A percentile compares a stretch with the other conserved stretches of the same genome.
Conservation (phyloP, 208 protist species). For the Leishmania tarentolae region DNA sequence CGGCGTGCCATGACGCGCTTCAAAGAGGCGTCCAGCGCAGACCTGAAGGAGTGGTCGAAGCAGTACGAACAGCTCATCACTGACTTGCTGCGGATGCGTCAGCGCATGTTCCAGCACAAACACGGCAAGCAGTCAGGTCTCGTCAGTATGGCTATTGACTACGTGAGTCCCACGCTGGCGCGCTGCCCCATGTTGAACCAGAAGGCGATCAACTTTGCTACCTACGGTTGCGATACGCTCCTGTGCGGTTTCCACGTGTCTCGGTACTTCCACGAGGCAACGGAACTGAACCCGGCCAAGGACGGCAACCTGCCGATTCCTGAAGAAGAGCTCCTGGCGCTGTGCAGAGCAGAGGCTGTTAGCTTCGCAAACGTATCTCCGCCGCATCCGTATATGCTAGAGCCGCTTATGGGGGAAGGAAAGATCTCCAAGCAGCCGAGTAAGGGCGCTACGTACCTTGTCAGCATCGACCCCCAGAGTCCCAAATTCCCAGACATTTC, state of each 20-base stretch:
- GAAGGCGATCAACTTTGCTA: constrained; percentile 90
- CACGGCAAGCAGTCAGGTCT: constrained; percentile 62
- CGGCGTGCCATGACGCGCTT: constrained; percentile 72
- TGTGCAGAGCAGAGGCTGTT: constrained; percentile 73
- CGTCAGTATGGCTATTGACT: constrained; percentile 77
- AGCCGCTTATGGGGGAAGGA: constrained; percentile 66
- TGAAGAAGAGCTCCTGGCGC: constrained; percentile 53
- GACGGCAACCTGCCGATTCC: constrained; percentile 72
- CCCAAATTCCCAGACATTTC: constrained; percentile 90
- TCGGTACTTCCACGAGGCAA: constrained; percentile 91
- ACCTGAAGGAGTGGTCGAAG: constrained; percentile 89
- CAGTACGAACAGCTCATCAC: constrained; percentile 86
- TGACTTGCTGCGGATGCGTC: constrained; percentile 82
- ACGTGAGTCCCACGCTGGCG: constrained; percentile 67
- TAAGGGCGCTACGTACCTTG: constrained; percentile 47
- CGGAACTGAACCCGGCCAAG: constrained; percentile 86
- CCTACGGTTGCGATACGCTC: constrained; percentile 75
- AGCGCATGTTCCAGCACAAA: constrained; percentile 88
- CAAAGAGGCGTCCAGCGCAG: constrained; percentile 80
- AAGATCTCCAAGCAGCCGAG: constrained; percentile 83
- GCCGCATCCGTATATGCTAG: constrained; percentile 90
- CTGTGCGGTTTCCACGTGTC: constrained; percentile 85
- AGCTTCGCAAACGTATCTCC: constrained; percentile 77
- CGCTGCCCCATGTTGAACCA: constrained; percentile 88
- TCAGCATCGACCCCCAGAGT: constrained; percentile 72